Evolutionary conservation across 371 early-diverging fungal genomes (phyloP).

Genomic region (Mucor velutinosus): DNA sequence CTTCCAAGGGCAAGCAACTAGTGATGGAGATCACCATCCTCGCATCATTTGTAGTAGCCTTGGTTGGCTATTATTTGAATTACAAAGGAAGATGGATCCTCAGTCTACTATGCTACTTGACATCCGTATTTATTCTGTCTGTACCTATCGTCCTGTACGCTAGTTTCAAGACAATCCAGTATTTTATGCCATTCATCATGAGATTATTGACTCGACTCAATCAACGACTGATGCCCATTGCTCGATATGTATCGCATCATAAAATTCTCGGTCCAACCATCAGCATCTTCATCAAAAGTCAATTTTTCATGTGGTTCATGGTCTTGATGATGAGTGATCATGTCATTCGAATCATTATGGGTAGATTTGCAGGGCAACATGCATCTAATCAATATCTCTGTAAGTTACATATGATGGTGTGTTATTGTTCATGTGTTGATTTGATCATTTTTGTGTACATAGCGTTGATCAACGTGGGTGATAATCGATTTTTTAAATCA

Average conservation of each 20-base stretch:
- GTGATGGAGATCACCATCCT: conserved; percentile 23
- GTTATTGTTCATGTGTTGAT: background rate
- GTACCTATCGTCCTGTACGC: conserved; percentile 29
- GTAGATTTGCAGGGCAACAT: conserved; percentile 37
- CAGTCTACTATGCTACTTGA: conserved; percentile 25
- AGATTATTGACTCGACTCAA: conserved; percentile 19
- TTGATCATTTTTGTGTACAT: background rate
- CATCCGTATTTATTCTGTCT: conserved; percentile 23
- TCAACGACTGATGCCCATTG: conserved; percentile 29
- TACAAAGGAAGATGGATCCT: conserved; percentile 22
- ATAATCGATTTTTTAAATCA: conserved; percentile 31
- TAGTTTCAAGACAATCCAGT: conserved; percentile 32
- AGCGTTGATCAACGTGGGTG: conserved; percentile 44
- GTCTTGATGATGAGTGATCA: conserved; percentile 39
- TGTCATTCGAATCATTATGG: conserved; percentile 31
- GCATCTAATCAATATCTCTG: conserved; percentile 32
- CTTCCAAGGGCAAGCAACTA: conserved; percentile 6
- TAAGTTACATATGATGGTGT: conserved; percentile 8
- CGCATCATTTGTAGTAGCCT: conserved; percentile 23
- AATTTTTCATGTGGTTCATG: conserved; percentile 45
- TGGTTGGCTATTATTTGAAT: conserved; percentile 25
- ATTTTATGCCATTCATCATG: conserved; percentile 29
- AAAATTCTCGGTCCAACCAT: conserved; percentile 35
- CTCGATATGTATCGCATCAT: conserved; percentile 25
- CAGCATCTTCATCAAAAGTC: conserved; percentile 29